phyloP scores from a whole-genome alignment of 2,329 filamentous ascomycete species.

The Bipolaris zeicola region DNA sequence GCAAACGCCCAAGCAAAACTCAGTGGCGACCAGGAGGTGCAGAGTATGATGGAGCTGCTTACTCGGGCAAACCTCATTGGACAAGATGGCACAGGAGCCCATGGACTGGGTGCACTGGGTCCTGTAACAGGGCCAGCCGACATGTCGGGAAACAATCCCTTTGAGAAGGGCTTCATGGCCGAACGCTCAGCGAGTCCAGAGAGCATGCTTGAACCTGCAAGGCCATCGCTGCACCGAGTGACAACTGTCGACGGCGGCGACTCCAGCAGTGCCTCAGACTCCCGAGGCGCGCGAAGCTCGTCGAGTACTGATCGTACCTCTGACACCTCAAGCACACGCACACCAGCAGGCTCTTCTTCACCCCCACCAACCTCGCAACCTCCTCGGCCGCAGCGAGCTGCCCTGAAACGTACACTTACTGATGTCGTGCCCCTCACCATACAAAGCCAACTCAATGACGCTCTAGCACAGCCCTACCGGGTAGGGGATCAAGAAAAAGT shows the following conservation, averaged over 20 bases:
- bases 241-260: conserved; percentile 15
- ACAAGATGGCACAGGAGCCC: conserved; percentile 64
- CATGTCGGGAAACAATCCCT: conserved; percentile 75
- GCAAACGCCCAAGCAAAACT: conserved; percentile 82
- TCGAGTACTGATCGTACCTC: conserved; percentile 30
- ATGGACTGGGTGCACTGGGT: conserved; percentile 58
- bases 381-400: conserved; percentile 57
- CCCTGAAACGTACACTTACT: conserved; percentile 84
- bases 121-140: conserved; percentile 82
- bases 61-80: conserved; percentile 80
- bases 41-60: conserved; percentile 88
- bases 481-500: conserved; percentile 55
- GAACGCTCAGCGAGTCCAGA: conserved; percentile 55
- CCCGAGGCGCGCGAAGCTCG: conserved; percentile 20
- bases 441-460: conserved; percentile 83
- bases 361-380: conserved; percentile 32
- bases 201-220: conserved; percentile 37
- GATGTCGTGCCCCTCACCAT: conserved; percentile 76
- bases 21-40: conserved; percentile 81
- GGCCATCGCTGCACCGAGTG: conserved; percentile 24
- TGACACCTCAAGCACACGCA: conserved; percentile 29
- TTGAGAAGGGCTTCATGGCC: conserved; percentile 78
- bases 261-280: conserved; percentile 17
- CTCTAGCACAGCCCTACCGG: conserved; percentile 80
- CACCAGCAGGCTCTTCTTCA: conserved; percentile 20